phyloP scores from a whole-genome alignment of 805 yeast species.

The Candida quercuum region DNA sequence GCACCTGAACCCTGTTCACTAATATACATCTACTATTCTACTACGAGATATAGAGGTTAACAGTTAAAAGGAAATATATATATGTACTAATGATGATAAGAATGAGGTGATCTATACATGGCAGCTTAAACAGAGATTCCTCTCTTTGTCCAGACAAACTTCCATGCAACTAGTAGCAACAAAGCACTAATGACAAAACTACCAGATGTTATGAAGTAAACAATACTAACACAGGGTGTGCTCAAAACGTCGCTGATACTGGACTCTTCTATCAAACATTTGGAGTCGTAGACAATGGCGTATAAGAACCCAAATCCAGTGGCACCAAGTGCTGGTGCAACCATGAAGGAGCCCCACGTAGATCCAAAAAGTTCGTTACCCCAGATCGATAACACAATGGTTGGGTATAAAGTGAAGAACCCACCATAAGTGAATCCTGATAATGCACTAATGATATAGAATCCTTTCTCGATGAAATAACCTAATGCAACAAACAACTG shows the following conservation, averaged over 20 bases:
- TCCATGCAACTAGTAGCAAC: constrained; percentile 17
- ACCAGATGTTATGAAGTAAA: constrained; percentile 14
- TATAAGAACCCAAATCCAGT: constrained; percentile 62
- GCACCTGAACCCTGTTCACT: too few relatives aligned
- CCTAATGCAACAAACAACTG: constrained; percentile 27
- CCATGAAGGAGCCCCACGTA: constrained; percentile 85
- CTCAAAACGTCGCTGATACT: background rate
- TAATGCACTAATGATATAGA: constrained; percentile 35
- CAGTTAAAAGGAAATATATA: background rate
- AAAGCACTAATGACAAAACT: constrained; percentile 10
- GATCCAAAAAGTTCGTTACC: constrained; percentile 87
- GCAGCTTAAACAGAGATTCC: background rate
- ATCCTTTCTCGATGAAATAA: constrained; percentile 16
- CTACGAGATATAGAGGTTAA: too few relatives aligned
- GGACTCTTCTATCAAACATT: constrained; percentile 12
- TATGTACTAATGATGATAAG: too few relatives aligned
- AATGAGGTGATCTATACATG: too few relatives aligned
- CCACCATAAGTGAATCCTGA: constrained; percentile 80
- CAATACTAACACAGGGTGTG: constrained; percentile 12
- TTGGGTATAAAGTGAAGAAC: constrained; percentile 80
- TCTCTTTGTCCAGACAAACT: constrained; percentile 14
- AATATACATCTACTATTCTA: too few relatives aligned
- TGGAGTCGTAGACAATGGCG: constrained; percentile 55
- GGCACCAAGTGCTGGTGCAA: constrained; percentile 85
- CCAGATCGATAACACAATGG: constrained; percentile 78